Evolutionary conservation across 192 early-diverging fungal genomes (phyloP).

Genomic region (Backusella australiensis): DNA sequence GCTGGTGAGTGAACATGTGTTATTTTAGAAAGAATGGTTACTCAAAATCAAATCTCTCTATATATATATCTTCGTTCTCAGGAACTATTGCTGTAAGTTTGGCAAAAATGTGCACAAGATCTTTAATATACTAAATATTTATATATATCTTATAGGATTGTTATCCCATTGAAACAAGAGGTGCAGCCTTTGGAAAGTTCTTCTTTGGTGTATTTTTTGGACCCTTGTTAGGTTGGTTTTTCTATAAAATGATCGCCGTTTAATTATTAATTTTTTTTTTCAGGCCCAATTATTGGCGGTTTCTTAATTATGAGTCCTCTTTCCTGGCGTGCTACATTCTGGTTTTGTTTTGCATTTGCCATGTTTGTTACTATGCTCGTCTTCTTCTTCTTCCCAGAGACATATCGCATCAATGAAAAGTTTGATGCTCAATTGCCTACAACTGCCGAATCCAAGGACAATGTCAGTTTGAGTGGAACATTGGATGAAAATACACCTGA

Average conservation of each 20-base stretch:
- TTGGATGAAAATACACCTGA: neutral
- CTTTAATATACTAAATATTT: neutral
- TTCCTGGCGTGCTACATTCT: conserved; percentile 46
- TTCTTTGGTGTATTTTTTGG: conserved; percentile 32
- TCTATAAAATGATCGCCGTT: neutral
- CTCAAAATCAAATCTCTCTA: neutral
- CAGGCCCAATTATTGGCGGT: conserved; percentile 43
- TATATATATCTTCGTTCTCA: neutral
- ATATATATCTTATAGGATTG: conserved; percentile 20
- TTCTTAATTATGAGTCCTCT: conserved; percentile 36
- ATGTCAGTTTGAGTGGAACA: neutral
- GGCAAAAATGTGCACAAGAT: neutral
- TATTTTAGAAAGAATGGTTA: neutral
- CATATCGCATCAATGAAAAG: conserved; percentile 32
- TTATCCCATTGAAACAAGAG: conserved; percentile 29
- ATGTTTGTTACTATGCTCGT: conserved; percentile 28
- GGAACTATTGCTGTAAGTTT: conserved; percentile 32
- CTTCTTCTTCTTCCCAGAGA: conserved; percentile 45
- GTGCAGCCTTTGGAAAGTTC: conserved; percentile 33
- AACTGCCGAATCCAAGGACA: neutral
- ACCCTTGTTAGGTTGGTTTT: conserved; percentile 14
- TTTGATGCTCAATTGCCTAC: neutral
- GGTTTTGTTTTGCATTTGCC: conserved; percentile 42
- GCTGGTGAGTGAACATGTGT: conserved; percentile 25
- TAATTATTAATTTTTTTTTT: neutral